These are phyloP conservation scores for Aspergillus carbonarius DNA, from an alignment of 2,329 filamentous ascomycete genomes.

Conservation along the genomic window DNA sequence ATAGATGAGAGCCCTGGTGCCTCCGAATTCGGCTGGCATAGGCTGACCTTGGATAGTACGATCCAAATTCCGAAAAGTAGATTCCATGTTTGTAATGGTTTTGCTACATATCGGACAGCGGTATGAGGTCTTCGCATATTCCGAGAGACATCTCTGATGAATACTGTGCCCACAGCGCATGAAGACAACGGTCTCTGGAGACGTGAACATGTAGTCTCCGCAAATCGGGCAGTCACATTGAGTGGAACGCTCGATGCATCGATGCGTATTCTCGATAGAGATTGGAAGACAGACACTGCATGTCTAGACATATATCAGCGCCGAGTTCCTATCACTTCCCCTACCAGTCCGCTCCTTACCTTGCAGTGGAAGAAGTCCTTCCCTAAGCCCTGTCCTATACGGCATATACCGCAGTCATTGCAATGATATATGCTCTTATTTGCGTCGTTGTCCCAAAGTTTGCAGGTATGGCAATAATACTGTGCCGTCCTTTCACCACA, in stretches of 20 bases:
- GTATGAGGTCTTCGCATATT: conserved; percentile 87
- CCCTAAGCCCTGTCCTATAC: conserved; percentile 83
- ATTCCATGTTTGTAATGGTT: conserved; percentile 96
- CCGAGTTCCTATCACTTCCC: not conserved
- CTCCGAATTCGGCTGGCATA: conserved; percentile 81
- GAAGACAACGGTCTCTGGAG: conserved; percentile 81
- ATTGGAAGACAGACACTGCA: conserved; percentile 95
- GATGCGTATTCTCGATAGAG: conserved; percentile 77
- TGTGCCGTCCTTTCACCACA: conserved; percentile 77
- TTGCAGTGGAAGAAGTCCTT: conserved; percentile 99
- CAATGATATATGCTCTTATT: conserved; percentile 95
- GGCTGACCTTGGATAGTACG: conserved; percentile 83
- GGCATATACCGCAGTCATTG: conserved; percentile 91
- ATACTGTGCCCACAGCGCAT: conserved; percentile 97
- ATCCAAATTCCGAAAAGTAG: conserved; percentile 87
- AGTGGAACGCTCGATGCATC: conserved; percentile 89
- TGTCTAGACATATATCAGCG: conserved; percentile 53
- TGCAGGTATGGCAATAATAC: conserved; percentile 93
- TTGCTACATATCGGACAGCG: conserved; percentile 97
- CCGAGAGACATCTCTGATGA: conserved; percentile 82
- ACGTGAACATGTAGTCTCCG: conserved; percentile 94
- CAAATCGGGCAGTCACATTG: conserved; percentile 97
- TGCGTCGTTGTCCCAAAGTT: conserved; percentile 92
- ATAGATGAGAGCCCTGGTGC: conserved; percentile 77
- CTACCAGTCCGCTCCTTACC: conserved; percentile 51